phyloP scores from a whole-genome alignment of 495 filamentous ascomycete genomes.

The Penicillium parvum region DNA sequence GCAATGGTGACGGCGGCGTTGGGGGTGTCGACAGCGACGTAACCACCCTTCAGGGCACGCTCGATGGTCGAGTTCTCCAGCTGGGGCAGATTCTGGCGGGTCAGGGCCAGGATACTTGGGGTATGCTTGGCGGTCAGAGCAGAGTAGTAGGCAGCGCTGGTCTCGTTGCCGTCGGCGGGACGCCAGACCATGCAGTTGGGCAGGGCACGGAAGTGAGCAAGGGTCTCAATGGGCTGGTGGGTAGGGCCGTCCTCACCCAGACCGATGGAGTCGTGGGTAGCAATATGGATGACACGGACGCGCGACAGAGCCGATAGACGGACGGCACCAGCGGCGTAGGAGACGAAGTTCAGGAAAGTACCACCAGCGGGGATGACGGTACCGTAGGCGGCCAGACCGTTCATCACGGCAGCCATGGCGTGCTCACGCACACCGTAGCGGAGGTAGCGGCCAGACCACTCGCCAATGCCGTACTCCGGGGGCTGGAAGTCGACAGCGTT shows the following conservation, averaged over 20 bases:
- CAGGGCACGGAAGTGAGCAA: slow-evolving; percentile 97
- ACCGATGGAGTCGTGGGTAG: slow-evolving; percentile 99
- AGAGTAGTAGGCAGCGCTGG: slow-evolving; percentile 94
- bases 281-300: slow-evolving; percentile 89
- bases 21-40: slow-evolving; percentile 80
- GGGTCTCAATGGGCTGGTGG: slow-evolving; percentile 99
- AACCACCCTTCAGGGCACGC: slow-evolving; percentile 87
- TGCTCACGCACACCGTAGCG: slow-evolving; percentile 98
- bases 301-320: slow-evolving; percentile 91
- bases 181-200: slow-evolving; percentile 99
- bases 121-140: slow-evolving; percentile 88
- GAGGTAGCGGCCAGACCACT: slow-evolving; percentile 88
- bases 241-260: slow-evolving; percentile 98
- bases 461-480: slow-evolving; percentile 73
- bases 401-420: slow-evolving; percentile 96
- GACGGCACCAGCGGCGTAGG: slow-evolving; percentile 92
- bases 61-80: slow-evolving; percentile 89
- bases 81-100: slow-evolving; percentile 97
- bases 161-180: slow-evolving; percentile 98
- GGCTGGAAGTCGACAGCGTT: slow-evolving; percentile 97
- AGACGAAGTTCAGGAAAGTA: slow-evolving; percentile 99
- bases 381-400: slow-evolving; percentile 93
- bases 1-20: slow-evolving; percentile 84
- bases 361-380: slow-evolving; percentile 90
- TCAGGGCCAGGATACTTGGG: slow-evolving; percentile 87